Evolutionary conservation across 257 asterid genomes (phyloP).

Genomic region (Marsdenia floribunda): DNA sequence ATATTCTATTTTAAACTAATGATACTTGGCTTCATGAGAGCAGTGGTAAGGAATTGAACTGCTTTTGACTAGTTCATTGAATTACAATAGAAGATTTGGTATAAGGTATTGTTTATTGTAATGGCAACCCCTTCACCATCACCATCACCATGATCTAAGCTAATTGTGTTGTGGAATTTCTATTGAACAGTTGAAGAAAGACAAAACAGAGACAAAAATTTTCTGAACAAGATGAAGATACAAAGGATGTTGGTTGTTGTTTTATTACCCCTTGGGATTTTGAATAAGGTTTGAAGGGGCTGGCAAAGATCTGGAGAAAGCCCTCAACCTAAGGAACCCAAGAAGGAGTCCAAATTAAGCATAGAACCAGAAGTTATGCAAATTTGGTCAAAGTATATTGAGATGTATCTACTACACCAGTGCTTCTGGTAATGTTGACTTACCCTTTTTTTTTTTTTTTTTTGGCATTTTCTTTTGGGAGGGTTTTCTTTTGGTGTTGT

Average conservation of each 20-base stretch:
- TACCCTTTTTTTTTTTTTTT: neutral
- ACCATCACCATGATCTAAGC: neutral
- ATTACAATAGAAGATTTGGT: too few relatives aligned
- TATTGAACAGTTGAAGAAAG: constrained; percentile 24
- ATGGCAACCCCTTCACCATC: neutral
- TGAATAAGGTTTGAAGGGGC: constrained; percentile 65
- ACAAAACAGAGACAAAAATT: constrained; percentile 6
- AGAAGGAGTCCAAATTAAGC: constrained; percentile 33
- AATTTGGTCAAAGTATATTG: constrained; percentile 23
- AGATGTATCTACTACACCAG: constrained; percentile 32
- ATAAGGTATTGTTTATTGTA: neutral
- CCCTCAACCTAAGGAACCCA: constrained; percentile 65
- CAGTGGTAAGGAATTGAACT: neutral
- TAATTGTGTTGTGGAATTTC: constrained; percentile 10
- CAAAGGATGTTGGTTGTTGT: constrained; percentile 22
- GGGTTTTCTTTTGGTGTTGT: constrained; percentile 14
- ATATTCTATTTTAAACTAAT: neutral
- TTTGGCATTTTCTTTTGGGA: neutral
- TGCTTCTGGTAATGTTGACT: constrained; percentile 20
- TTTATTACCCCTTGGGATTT: constrained; percentile 26
- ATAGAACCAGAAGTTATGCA: constrained; percentile 15
- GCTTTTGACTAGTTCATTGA: neutral
- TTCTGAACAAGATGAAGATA: constrained; percentile 16
- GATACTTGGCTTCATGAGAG: neutral
- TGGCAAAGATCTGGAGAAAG: constrained; percentile 36